These are phyloP conservation scores for Sanghuangporus baumii DNA, from an alignment of 1,284 basidiomycete genomes.

Conservation along the genomic window DNA sequence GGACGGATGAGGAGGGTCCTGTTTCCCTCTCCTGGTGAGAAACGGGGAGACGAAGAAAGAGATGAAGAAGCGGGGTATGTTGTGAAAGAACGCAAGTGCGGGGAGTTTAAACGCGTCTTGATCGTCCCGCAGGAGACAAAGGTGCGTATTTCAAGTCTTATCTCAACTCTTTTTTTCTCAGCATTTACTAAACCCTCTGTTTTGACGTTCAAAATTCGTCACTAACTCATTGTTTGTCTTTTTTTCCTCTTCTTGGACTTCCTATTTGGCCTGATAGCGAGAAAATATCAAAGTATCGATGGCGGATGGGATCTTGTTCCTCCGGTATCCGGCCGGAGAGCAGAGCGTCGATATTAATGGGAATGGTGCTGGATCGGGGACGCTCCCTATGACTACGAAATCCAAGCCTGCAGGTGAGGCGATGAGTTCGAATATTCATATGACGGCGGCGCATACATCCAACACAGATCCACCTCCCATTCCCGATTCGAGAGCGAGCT, in stretches of 20 bases:
- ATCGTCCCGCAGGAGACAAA: slow-evolving; percentile 52
- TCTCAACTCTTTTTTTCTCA: background rate
- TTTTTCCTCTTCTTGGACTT: background rate
- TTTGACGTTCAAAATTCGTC: background rate
- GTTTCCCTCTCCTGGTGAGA: slow-evolving; percentile 11
- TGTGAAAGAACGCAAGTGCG: slow-evolving; percentile 47
- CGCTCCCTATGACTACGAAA: too few relatives aligned
- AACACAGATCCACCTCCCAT: too few relatives aligned
- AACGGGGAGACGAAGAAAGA: slow-evolving; percentile 3
- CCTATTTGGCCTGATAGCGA: slow-evolving; percentile 28
- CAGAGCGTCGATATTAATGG: background rate
- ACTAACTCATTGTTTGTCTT: background rate
- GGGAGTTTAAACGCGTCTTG: slow-evolving; percentile 45
- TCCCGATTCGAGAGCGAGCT: too few relatives aligned
- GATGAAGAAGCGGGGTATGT: slow-evolving; percentile 20
- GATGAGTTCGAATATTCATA: too few relatives aligned
- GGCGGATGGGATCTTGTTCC: slow-evolving; percentile 43
- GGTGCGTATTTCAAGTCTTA: slow-evolving; percentile 32
- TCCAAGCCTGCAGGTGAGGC: too few relatives aligned
- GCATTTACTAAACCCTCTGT: background rate
- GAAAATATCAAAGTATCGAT: slow-evolving; percentile 42
- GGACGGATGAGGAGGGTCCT: slow-evolving; percentile 28
- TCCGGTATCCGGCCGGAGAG: slow-evolving; percentile 33
- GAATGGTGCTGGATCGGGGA: too few relatives aligned
- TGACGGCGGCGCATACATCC: too few relatives aligned